A percentile compares a stretch with the other conserved stretches of the same genome.
Evolutionary conservation across 148 eudicot species (phyloP).

Genomic region (Arbutus unedo): DNA sequence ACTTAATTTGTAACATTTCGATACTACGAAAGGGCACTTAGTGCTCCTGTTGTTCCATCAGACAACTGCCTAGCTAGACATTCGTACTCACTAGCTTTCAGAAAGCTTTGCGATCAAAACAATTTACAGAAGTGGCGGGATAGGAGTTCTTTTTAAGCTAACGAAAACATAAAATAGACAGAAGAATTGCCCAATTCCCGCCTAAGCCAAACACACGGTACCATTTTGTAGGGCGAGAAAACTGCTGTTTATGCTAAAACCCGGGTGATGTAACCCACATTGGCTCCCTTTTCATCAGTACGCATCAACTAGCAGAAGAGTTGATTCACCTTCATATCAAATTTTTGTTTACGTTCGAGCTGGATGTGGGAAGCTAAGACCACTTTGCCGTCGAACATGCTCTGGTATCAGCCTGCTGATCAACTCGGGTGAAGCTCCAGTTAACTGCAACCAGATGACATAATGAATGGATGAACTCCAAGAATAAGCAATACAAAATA

Average conservation of each 20-base stretch:
- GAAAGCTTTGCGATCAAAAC: constrained; percentile 20
- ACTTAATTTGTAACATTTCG: background rate
- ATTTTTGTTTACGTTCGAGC: constrained; percentile 28
- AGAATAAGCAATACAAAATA: background rate
- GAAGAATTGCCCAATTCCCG: constrained; percentile 2
- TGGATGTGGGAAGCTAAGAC: constrained; percentile 39
- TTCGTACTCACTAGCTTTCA: constrained; percentile 11
- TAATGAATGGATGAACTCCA: background rate
- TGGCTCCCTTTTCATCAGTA: constrained; percentile 7
- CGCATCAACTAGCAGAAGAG: constrained; percentile 11
- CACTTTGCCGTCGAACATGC: constrained; percentile 57
- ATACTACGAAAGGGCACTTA: background rate
- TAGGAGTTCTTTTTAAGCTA: constrained; percentile 14
- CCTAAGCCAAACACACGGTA: background rate
- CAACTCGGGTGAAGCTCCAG: constrained; percentile 65
- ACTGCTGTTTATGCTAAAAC: background rate
- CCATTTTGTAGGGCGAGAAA: constrained; percentile 8
- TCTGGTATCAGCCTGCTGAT: constrained; percentile 66
- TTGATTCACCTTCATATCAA: background rate
- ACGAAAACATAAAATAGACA: constrained; percentile 3
- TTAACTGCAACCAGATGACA: constrained; percentile 37
- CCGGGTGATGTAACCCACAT: background rate
- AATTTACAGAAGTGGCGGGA: constrained; percentile 17
- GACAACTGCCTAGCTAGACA: background rate
- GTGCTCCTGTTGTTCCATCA: background rate